Evolutionary conservation across 1,139 yeast genomes (phyloP).

Genomic region (Taphrina confusa): DNA sequence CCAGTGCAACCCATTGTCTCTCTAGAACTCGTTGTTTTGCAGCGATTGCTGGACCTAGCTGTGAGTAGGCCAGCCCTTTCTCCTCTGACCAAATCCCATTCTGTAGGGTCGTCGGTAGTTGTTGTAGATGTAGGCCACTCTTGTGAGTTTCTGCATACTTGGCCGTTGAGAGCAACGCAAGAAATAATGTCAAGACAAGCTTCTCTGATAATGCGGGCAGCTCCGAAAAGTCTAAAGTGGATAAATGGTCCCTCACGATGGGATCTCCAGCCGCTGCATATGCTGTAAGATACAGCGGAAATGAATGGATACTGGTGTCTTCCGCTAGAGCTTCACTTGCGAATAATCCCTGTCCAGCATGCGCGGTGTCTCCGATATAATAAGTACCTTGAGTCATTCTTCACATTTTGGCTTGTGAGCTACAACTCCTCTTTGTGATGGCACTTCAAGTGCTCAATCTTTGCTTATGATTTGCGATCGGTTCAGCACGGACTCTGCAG

Average conservation of each 20-base stretch:
- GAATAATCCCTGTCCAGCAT: constrained; percentile 8
- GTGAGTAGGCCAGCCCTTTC: neutral
- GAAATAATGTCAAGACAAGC: constrained; percentile 1
- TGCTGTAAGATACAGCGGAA: constrained; percentile 1
- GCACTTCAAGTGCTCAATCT: no score
- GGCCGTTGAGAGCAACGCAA: neutral
- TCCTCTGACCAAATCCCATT: constrained; percentile 22
- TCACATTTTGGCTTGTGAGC: no score
- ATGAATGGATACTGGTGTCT: neutral
- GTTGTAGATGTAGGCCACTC: neutral
- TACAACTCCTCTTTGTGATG: no score
- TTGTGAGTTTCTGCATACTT: neutral
- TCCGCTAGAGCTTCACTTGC: neutral
- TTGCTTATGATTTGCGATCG: no score
- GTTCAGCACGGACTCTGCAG: no score
- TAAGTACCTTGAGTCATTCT: neutral
- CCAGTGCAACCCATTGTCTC: constrained; percentile 8
- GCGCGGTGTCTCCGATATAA: neutral
- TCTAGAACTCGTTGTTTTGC: constrained; percentile 11
- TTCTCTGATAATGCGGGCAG: constrained; percentile 9
- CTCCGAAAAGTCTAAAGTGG: neutral
- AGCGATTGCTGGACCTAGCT: constrained; percentile 5
- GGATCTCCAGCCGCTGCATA: neutral
- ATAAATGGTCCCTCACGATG: neutral
- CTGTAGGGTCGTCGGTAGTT: constrained; percentile 10